Percentiles rank a stretch among this genome's conserved stretches.
These are phyloP conservation scores for Mortierella sp. DNA, from an alignment of 371 early-diverging fungal genomes.

Conservation along the genomic window DNA sequence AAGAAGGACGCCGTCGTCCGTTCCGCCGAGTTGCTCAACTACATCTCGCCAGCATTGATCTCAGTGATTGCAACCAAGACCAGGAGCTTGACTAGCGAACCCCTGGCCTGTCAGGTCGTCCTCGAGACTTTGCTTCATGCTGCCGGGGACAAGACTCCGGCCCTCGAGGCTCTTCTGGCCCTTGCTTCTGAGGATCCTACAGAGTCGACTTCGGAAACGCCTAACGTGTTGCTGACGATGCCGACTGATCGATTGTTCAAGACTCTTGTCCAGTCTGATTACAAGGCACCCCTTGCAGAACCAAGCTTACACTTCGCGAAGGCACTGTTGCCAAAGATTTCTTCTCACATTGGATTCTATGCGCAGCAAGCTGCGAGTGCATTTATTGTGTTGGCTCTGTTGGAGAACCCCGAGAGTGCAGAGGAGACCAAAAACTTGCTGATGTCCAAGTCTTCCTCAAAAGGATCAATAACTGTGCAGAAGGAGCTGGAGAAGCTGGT, in stretches of 20 bases:
- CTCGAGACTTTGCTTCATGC: slow-evolving; percentile 79
- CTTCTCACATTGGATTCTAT: slow-evolving; percentile 42
- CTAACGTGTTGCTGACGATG: slow-evolving; percentile 65
- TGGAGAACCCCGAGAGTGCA: slow-evolving; percentile 69
- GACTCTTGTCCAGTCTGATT: slow-evolving; percentile 68
- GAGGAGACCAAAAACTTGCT: slow-evolving; percentile 43
- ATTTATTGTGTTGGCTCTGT: slow-evolving; percentile 70
- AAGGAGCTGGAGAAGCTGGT: slow-evolving; percentile 53
- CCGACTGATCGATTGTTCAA: slow-evolving; percentile 72
- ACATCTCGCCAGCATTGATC: slow-evolving; percentile 69
- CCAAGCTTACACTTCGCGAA: slow-evolving; percentile 59
- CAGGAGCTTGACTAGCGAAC: slow-evolving; percentile 64
- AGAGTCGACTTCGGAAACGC: slow-evolving; percentile 55
- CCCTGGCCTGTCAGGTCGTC: slow-evolving; percentile 76
- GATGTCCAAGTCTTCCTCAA: slow-evolving; percentile 26
- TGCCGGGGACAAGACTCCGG: slow-evolving; percentile 61
- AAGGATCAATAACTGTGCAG: slow-evolving; percentile 43
- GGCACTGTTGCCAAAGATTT: slow-evolving; percentile 35
- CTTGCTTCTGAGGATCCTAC: slow-evolving; percentile 61
- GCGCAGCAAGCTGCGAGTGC: slow-evolving; percentile 51
- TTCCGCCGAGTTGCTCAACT: slow-evolving; percentile 69
- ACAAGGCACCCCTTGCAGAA: slow-evolving; percentile 64
- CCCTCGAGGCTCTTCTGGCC: slow-evolving; percentile 62
- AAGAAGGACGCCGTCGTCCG: slow-evolving; percentile 79
- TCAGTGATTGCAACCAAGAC: slow-evolving; percentile 68